Base-by-base conservation (phyloP, 2,329 filamentous ascomycete species). In the Cordyceps tenuipes region DNA sequence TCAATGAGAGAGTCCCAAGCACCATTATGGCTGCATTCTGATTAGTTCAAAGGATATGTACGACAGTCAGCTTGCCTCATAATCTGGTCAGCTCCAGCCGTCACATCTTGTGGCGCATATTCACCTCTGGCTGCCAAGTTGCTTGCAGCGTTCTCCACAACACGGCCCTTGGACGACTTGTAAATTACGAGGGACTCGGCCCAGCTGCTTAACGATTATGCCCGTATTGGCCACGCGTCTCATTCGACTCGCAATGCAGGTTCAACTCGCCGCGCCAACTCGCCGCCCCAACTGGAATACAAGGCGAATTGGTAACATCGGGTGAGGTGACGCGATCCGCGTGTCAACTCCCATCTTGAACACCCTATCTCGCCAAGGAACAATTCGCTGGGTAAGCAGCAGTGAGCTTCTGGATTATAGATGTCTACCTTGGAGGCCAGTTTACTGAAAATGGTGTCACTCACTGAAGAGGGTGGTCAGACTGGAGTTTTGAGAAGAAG, bases 121-220 rank as follows among this genome's bases (percentile, higher is more conserved):
- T 47, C 41, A 48, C 19, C 43, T 34, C n/a, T 49, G 44, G 52
- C 17, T 29, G 29, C 9, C 13, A 21, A 36, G 43, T 36, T 57
- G 54, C 54, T 57, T 48, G 48, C 43, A 12, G 29, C n/a, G 44
- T 48, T 48, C 29, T 29, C 54, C 54, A 49, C 52, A 55, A 26
- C 12, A 13, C 15, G 54, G 39, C 26, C 48, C 31, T 23, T 23
- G 3, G 54, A 26, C 52, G 43, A 57, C 29, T 44, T 31, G 52
- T 43, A 43, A 17, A n/a, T 43, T 43, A 43, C 15, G 34, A 15
- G 19, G 21, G 10, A 21, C 52, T 34, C 26, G 36, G 52, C 26
- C 41, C 31, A 41, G 41, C 23, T 46, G 23, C 41, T 34, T 21
- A 17, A 55, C 26, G 51, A 39, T 36, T 26, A 31, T 44, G 36